Evolutionary conservation across 306 rosid genomes (phyloP).

Genomic region (Fragaria iinumae): DNA sequence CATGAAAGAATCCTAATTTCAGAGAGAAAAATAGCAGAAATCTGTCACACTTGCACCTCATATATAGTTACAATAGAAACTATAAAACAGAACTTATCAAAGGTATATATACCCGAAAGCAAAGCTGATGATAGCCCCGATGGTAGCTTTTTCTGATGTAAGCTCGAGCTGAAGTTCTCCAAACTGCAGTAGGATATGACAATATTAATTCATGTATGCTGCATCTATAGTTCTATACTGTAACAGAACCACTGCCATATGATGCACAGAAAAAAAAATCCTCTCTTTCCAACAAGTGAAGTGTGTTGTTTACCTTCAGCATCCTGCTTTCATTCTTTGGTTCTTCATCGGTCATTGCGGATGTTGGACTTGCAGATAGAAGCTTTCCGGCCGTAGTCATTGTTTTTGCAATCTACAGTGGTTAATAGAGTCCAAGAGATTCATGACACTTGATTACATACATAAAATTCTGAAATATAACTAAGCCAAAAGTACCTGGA

Average conservation of each 20-base stretch:
- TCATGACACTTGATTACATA: conserved; percentile 1
- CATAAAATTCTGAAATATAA: background rate
- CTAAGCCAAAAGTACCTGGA: background rate
- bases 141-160: conserved; percentile 67
- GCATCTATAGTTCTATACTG: conserved; percentile 6
- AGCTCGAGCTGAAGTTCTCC: conserved; percentile 89
- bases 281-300: conserved; percentile 17
- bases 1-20: conserved; percentile 72
- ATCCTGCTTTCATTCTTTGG: conserved; percentile 56
- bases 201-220: conserved; percentile 16
- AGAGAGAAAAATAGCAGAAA: conserved; percentile 1
- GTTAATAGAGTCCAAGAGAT: conserved; percentile 26
- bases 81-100: conserved; percentile 1
- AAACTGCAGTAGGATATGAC: conserved; percentile 54
- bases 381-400: conserved; percentile 69
- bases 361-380: conserved; percentile 52
- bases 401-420: conserved; percentile 66
- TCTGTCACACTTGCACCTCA: conserved; percentile 11
- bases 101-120: conserved; percentile 68
- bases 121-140: conserved; percentile 64
- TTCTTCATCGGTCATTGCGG: conserved; percentile 43
- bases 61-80: conserved; percentile 4
- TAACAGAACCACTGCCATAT: background rate
- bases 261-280: background rate
- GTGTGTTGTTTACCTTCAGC: conserved; percentile 56